Base-by-base conservation (phyloP, 257 asterid genomes). In the Salvia rosmarinus region DNA sequence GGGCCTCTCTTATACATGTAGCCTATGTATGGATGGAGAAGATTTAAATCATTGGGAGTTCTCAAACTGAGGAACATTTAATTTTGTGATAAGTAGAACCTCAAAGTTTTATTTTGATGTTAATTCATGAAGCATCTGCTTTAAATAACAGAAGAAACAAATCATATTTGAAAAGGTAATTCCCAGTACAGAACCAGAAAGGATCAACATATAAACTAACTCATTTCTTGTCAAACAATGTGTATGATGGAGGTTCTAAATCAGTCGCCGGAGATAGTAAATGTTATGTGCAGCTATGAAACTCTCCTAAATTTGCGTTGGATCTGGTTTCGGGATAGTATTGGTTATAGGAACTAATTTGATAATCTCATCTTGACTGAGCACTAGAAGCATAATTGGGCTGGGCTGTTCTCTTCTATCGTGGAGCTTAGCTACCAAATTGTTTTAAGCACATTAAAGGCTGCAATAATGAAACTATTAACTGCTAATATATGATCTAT, bases 191-290 rank as follows among this genome's bases (percentile, higher is more conserved):
- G 37, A 65, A 37, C 52, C 40, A 32, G 13, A 30, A 47, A 16
- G 30, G 13, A 67, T 43, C 19, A 39, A 62, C 70, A 44, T 4
- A 44, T 28, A 60, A 56, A 60, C 49, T 7, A 65, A 49, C 40
- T 17, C 19, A 13, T 20, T 16, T 65, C 64, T 46, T 25, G 58
- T n/a, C n/a, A 25, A 44, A 23, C 25, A 5, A 46, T 34, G 19
- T 50, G 40, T 55, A 55, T 39, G 66, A 68, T 39, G 74, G 58
- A 58, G 59, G 9, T 58, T 71, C 61, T 10, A 44, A 44, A 30
- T 30, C 20, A 71, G 28, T 35, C 5, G 10, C 2, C 23, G 20
- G 21, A 57, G 47, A 70, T 56, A 16, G 43, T 46, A 4, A 65
- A n/a, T 65, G 44, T 16, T 9, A 25, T 9, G 32, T 17, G 7